These are phyloP conservation scores for Yamadazyma kitorensis DNA, from an alignment of 805 yeast species.

Conservation along the genomic window DNA sequence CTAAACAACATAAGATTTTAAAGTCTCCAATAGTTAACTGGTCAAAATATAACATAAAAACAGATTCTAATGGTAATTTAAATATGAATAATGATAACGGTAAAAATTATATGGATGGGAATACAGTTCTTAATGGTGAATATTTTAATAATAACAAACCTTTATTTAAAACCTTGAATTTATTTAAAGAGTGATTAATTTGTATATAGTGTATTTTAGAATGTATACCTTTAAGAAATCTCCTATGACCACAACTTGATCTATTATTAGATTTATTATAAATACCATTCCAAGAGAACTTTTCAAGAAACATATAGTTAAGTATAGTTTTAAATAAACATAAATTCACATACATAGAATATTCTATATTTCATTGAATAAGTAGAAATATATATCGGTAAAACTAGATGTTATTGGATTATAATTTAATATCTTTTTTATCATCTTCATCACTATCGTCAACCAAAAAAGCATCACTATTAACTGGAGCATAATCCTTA, in stretches of 20 bases:
- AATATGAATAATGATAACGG: not conserved
- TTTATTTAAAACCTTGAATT: conserved; percentile 23
- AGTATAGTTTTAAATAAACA: too few relatives aligned
- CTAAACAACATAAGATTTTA: conserved; percentile 30
- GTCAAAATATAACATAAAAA: conserved; percentile 30
- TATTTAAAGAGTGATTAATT: conserved; percentile 19
- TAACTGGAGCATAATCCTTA: conserved; percentile 32
- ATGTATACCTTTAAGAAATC: too few relatives aligned
- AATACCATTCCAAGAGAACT: too few relatives aligned
- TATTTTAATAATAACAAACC: conserved; percentile 12
- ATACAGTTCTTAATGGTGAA: too few relatives aligned
- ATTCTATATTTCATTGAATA: too few relatives aligned
- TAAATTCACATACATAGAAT: too few relatives aligned
- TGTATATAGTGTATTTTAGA: not conserved
- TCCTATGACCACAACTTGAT: too few relatives aligned
- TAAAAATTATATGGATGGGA: conserved; percentile 6
- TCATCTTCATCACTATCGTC: conserved; percentile 45
- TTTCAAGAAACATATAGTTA: too few relatives aligned
- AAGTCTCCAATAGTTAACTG: conserved; percentile 36
- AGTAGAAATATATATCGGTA: too few relatives aligned
- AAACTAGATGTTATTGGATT: too few relatives aligned
- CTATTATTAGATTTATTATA: too few relatives aligned
- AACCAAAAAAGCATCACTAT: conserved; percentile 42
- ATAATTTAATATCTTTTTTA: conserved; percentile 7
- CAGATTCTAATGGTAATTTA: conserved; percentile 2